Conservation (phyloP, 2,329 filamentous ascomycete species). For the Triangularia setosa region DNA sequence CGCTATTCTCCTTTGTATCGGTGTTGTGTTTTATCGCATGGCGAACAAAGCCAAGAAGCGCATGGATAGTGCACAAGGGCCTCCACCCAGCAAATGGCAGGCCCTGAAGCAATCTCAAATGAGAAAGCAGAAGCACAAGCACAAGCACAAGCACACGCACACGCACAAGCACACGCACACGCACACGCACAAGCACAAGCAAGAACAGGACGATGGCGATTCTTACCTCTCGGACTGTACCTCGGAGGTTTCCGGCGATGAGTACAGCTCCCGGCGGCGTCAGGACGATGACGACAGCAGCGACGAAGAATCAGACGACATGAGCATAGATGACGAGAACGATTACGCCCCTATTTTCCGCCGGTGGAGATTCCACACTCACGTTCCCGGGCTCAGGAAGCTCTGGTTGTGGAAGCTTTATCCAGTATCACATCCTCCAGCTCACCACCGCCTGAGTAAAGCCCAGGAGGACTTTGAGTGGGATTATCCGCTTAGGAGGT, state of each 20-base stretch:
- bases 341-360: slow-evolving; percentile 5
- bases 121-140: background rate
- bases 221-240: background rate
- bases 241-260: background rate
- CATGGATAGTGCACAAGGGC: background rate
- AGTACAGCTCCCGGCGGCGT: background rate
- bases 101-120: background rate
- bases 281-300: background rate
- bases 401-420: slow-evolving; percentile 14
- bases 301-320: background rate
- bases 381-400: slow-evolving; percentile 3
- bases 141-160: background rate
- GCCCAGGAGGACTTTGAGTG: slow-evolving; percentile 8
- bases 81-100: background rate
- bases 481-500: slow-evolving; percentile 11
- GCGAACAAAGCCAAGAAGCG: background rate
- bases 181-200: background rate
- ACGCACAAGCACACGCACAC: background rate
- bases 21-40: background rate
- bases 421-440: background rate
- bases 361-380: slow-evolving; percentile 5
- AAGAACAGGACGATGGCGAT: background rate
- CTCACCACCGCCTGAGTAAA: background rate
- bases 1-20: background rate
- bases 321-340: background rate